Evolutionary conservation across 2,329 filamentous ascomycete genomes (phyloP).

Genomic region (Dactylellina cionopaga): DNA sequence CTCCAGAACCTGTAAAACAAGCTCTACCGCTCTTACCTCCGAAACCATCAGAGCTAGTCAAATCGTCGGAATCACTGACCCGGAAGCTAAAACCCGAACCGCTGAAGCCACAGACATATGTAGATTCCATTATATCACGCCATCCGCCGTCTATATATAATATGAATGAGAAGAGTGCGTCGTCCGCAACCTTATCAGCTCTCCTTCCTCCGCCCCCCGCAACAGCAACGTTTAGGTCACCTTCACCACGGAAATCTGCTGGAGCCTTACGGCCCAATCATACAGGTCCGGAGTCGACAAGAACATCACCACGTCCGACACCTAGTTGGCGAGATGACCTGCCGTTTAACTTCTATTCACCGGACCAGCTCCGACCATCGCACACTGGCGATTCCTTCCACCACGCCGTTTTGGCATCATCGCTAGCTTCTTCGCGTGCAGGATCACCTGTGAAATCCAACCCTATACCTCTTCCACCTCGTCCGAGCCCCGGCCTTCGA

Average conservation of each 20-base stretch:
- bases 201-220: slow-evolving; percentile 7
- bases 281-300: slow-evolving; percentile 41
- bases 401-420: slow-evolving; percentile 38
- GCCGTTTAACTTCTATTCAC: slow-evolving; percentile 10
- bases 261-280: slow-evolving; percentile 13
- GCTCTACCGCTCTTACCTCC: slow-evolving; percentile 3
- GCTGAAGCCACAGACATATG: slow-evolving; percentile 23
- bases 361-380: slow-evolving; percentile 31
- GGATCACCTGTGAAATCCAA: slow-evolving; percentile 48
- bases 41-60: slow-evolving; percentile 3
- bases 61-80: slow-evolving; percentile 3
- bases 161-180: slow-evolving; percentile 26
- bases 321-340: slow-evolving; percentile 42
- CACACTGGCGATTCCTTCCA: slow-evolving; percentile 37
- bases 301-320: slow-evolving; percentile 3
- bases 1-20: slow-evolving; percentile 18
- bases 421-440: slow-evolving; percentile 42
- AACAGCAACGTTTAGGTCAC: not conserved
- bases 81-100: slow-evolving; percentile 24
- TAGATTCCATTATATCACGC: slow-evolving; percentile 35
- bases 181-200: slow-evolving; percentile 4
- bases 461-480: slow-evolving; percentile 38
- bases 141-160: slow-evolving; percentile 29
- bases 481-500: slow-evolving; percentile 14
- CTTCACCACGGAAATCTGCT: slow-evolving; percentile 16